Evolutionary conservation across 1,139 yeast genomes (phyloP).

Genomic region (Maudiozyma humilis): DNA sequence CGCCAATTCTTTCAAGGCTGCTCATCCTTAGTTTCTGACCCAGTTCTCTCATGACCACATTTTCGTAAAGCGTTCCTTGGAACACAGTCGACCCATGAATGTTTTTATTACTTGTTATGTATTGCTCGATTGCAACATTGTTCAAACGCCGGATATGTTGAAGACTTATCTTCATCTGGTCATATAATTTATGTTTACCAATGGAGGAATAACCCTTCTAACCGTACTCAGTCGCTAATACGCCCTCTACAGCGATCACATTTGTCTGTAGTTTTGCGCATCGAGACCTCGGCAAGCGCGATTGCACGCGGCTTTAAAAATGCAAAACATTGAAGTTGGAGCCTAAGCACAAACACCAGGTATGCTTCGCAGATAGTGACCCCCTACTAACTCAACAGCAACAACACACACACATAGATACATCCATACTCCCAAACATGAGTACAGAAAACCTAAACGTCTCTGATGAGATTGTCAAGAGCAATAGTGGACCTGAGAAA

Average conservation of each 20-base stretch:
- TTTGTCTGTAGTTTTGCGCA: too few species aligned
- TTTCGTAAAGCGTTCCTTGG: slow-evolving; percentile 64
- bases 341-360: too few species aligned
- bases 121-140: slow-evolving; percentile 12
- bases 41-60: slow-evolving; percentile 44
- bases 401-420: slow-evolving; percentile 3
- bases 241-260: too few species aligned
- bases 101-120: slow-evolving; percentile 16
- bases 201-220: too few species aligned
- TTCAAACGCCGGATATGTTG: slow-evolving; percentile 8
- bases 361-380: not conserved
- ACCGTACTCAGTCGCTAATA: too few species aligned
- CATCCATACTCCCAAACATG: slow-evolving; percentile 11
- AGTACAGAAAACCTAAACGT: slow-evolving; percentile 4
- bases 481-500: slow-evolving; percentile 10
- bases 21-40: slow-evolving; percentile 23
- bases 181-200: too few species aligned
- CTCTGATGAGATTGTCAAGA: slow-evolving; percentile 4
- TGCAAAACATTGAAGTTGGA: too few species aligned
- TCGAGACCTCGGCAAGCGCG: too few species aligned
- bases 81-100: slow-evolving; percentile 42
- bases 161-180: not conserved
- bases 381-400: not conserved
- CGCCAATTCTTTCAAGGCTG: slow-evolving; percentile 44
- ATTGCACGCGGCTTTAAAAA: too few species aligned